These are phyloP conservation scores for Bryoglossum gracile DNA, from an alignment of 495 filamentous ascomycete genomes.

Conservation along the genomic window DNA sequence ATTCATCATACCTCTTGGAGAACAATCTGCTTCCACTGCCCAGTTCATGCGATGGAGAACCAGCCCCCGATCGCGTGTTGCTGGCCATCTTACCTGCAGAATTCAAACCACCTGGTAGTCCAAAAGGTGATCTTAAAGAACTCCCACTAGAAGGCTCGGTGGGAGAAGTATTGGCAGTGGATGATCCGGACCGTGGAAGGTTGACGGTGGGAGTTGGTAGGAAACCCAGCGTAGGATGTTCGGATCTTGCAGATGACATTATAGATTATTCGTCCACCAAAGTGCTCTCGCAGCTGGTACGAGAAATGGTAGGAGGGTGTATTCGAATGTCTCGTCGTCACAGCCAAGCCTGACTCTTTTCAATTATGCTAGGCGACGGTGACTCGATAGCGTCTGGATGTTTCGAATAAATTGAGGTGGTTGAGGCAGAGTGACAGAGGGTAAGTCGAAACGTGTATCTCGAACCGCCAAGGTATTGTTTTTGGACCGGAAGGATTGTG, in stretches of 20 bases:
- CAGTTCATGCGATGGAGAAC: slow-evolving; percentile 92
- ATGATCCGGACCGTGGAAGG: slow-evolving; percentile 74
- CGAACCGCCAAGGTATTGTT: slow-evolving; percentile 2
- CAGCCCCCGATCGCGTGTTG: slow-evolving; percentile 76
- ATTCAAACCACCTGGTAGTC: slow-evolving; percentile 55
- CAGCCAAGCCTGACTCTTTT: no score
- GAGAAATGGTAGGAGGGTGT: slow-evolving; percentile 22
- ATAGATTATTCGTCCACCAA: slow-evolving; percentile 54
- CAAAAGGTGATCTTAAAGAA: slow-evolving; percentile 68
- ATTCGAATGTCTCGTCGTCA: slow-evolving; percentile 16
- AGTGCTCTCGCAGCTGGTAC: slow-evolving; percentile 20
- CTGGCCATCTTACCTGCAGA: slow-evolving; percentile 62
- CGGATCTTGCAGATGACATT: slow-evolving; percentile 90
- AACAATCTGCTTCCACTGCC: slow-evolving; percentile 65
- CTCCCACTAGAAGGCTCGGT: slow-evolving; percentile 67
- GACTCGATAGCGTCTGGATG: background rate
- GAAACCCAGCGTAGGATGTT: slow-evolving; percentile 67
- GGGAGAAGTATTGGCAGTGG: slow-evolving; percentile 80
- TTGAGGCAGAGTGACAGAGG: background rate
- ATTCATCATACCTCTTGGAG: slow-evolving; percentile 73
- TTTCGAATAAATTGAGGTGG: slow-evolving; percentile 1
- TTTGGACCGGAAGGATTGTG: slow-evolving; percentile 8
- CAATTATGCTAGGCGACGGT: slow-evolving; percentile 2
- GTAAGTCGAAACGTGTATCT: slow-evolving; percentile 2
- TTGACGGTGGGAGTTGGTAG: slow-evolving; percentile 49